Evolutionary conservation across 257 asterid genomes (phyloP).

Genomic region (Marsdenia floribunda): DNA sequence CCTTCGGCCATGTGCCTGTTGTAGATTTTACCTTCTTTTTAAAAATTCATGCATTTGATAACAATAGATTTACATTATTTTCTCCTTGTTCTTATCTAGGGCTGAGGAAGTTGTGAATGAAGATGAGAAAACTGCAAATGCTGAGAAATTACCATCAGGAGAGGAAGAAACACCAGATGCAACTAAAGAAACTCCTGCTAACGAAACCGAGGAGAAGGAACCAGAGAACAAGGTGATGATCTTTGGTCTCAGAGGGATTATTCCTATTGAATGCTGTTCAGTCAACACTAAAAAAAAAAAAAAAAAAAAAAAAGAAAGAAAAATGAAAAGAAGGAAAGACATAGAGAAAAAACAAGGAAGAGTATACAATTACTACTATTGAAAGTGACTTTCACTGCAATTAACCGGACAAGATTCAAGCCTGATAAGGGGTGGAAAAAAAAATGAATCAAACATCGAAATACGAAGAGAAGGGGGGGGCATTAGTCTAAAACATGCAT

Average conservation of each 20-base stretch:
- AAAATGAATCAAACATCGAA: not conserved
- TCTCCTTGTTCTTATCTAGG: slow-evolving; percentile 27
- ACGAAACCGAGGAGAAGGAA: slow-evolving; percentile 61
- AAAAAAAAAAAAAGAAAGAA: not conserved
- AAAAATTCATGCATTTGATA: not conserved
- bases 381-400: not conserved
- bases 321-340: not conserved
- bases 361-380: not conserved
- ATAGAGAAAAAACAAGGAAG: not conserved
- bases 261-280: not conserved
- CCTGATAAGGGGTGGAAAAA: not conserved
- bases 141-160: slow-evolving; percentile 40
- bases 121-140: slow-evolving; percentile 44
- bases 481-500: not conserved
- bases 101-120: slow-evolving; percentile 51
- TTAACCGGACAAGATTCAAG: not conserved
- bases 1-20: slow-evolving; percentile 7
- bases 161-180: slow-evolving; percentile 47
- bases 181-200: slow-evolving; percentile 43
- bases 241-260: not conserved
- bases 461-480: not conserved
- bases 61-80: not conserved
- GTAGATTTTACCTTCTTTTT: not conserved
- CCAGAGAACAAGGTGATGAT: slow-evolving; percentile 66
- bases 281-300: not conserved